Base-by-base conservation (phyloP, 2,329 filamentous ascomycete species). In the Cladobotryum protrusum region DNA sequence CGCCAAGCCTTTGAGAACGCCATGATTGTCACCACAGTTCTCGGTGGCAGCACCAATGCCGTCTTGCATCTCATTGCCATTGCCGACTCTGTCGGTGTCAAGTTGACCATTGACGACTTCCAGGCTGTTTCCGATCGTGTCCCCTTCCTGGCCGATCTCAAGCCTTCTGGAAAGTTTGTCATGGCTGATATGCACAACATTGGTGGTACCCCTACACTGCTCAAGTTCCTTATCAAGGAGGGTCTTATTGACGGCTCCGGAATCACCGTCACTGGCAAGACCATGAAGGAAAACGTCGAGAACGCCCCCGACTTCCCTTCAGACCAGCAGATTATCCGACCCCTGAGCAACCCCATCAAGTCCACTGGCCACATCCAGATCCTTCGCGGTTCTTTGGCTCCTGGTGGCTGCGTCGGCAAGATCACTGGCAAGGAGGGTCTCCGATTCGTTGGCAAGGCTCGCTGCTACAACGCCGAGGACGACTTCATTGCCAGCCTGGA, bases 351-450 rank as follows among this genome's bases (percentile, higher is more conserved):
- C 67, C 90, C 90, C 13, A 92, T 96, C 75, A 96, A 96, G 71
- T 61, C 78, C 0, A 91, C 87, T 0, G 91, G 90, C 32, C 90
- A 96, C 66, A 84, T 96, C 56, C 88, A 95, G 73, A 95, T 96
- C 57, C 77, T 96, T 29, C 83, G 84, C 55, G 90, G 90, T 36
- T 89, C 89, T 52, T 80, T 96, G 35, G 89, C 91, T 1, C 91
- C 90, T 2, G 86, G 85, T 9, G 91, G 90, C 45, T 87, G 88
- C 1, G 90, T 96, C 11, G 90, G 89, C 54, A 96, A 96, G 71
- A 96, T 96, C 67, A 96, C 90, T 0, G 90, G 90, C 45, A 96
- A 96, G 72, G 90, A 96, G 69, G 90, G 91, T n/a, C 78, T 89
- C 14, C 75, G 73, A 11, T 96, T 96, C 69, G 83, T 77, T 12